Percentiles rank a stretch among this genome's conserved stretches.
These are phyloP conservation scores for Trichoderma oligosporum DNA, from an alignment of 2,329 filamentous ascomycete species.

Conservation along the genomic window DNA sequence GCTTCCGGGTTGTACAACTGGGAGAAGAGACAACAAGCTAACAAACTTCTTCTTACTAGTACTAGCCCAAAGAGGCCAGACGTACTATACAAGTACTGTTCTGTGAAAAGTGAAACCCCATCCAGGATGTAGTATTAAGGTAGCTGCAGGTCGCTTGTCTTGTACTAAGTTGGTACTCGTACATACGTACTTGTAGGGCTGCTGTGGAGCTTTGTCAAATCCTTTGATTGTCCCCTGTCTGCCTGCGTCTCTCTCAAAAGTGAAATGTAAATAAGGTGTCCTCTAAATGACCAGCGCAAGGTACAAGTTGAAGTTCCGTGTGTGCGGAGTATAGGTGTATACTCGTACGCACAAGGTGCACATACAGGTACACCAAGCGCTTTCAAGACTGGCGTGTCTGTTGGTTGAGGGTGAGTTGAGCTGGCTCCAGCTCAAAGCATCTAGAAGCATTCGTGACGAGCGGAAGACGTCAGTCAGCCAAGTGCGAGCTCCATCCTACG, in stretches of 20 bases:
- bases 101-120: too few relatives aligned
- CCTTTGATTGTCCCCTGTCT: neutral
- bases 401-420: slow-evolving; percentile 16
- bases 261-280: neutral
- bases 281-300: neutral
- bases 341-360: too few relatives aligned
- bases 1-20: slow-evolving; percentile 3
- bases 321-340: neutral
- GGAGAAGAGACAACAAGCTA: slow-evolving; percentile 16
- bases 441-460: slow-evolving; percentile 16
- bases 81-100: too few relatives aligned
- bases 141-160: too few relatives aligned
- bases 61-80: neutral
- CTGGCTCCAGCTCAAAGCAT: slow-evolving; percentile 16
- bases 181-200: neutral
- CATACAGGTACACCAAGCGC: neutral
- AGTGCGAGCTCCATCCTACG: slow-evolving; percentile 4
- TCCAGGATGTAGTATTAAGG: too few relatives aligned
- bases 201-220: neutral
- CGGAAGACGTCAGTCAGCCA: slow-evolving; percentile 13
- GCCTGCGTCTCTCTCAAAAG: neutral
- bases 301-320: too few relatives aligned
- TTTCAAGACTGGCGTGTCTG: neutral
- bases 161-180: neutral
- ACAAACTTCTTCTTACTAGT: neutral